Evolutionary conservation across 805 yeast species (phyloP).

Genomic region (Saturnispora zaruensis): DNA sequence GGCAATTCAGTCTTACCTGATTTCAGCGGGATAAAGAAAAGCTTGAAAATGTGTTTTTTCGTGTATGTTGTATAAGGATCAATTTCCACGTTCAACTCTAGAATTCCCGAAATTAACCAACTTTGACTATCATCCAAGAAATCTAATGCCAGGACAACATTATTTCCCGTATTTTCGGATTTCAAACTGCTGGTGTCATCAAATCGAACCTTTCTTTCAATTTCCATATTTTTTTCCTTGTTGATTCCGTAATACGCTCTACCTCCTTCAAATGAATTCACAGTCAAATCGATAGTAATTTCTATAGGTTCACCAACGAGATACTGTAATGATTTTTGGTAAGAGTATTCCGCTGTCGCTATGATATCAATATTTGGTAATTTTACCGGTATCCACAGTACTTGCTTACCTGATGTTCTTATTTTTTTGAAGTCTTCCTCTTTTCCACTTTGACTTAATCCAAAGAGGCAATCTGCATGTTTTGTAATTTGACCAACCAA

Average conservation of each 20-base stretch:
- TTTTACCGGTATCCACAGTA: conserved; percentile 43
- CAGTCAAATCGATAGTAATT: conserved; percentile 32
- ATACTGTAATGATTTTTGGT: conserved; percentile 34
- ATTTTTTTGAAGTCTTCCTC: conserved; percentile 10
- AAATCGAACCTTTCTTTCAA: conserved; percentile 26
- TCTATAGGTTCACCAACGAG: conserved; percentile 59
- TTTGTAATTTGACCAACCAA: conserved; percentile 11
- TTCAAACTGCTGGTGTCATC: background rate
- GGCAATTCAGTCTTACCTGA: conserved; percentile 71
- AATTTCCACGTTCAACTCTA: conserved; percentile 36
- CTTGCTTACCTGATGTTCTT: conserved; percentile 10
- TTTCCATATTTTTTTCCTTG: conserved; percentile 10
- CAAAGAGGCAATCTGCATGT: conserved; percentile 11
- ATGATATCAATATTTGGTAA: conserved; percentile 53
- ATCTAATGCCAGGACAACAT: conserved; percentile 20
- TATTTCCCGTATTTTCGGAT: conserved; percentile 10
- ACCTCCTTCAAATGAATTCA: conserved; percentile 15
- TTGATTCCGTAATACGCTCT: background rate
- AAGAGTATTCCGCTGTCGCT: conserved; percentile 45
- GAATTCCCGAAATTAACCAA: conserved; percentile 77
- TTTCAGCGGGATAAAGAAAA: conserved; percentile 63
- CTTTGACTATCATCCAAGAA: conserved; percentile 37
- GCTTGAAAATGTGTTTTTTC: conserved; percentile 21
- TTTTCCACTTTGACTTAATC: background rate
- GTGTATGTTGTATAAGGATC: conserved; percentile 12